These are phyloP conservation scores for Nymphaea colorata DNA, from an alignment of 164 flowering plant genomes.

Conservation along the genomic window DNA sequence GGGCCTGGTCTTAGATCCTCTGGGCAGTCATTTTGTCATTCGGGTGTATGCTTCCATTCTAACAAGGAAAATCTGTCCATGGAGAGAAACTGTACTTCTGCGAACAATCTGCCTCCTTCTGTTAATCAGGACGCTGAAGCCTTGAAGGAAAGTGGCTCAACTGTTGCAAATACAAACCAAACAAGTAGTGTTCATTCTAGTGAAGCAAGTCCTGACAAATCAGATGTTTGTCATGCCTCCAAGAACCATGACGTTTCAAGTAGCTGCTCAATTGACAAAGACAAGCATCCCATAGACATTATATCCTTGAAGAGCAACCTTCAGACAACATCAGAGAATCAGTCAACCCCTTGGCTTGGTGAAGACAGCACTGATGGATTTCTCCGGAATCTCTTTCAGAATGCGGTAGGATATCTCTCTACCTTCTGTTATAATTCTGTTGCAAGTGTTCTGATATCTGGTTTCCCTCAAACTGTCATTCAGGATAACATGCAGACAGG, in stretches of 20 bases:
- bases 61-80: background rate
- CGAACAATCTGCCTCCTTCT: background rate
- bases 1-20: conserved; percentile 20
- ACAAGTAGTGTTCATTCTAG: background rate
- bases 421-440: background rate
- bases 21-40: conserved; percentile 13
- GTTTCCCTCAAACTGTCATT: background rate
- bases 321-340: conserved; percentile 7
- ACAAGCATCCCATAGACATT: background rate
- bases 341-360: conserved; percentile 13
- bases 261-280: background rate
- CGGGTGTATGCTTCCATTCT: conserved; percentile 2
- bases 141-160: background rate
- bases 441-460: background rate
- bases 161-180: background rate
- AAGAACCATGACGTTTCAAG: background rate
- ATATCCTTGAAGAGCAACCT: background rate
- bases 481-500: conserved; percentile 34
- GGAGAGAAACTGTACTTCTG: background rate
- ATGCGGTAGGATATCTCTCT: conserved; percentile 1
- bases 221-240: background rate
- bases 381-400: background rate
- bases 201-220: background rate
- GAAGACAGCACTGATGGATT: conserved; percentile 13
- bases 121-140: background rate